Conservation (phyloP, 495 filamentous ascomycete species). For the Hypoxylon fragiforme region DNA sequence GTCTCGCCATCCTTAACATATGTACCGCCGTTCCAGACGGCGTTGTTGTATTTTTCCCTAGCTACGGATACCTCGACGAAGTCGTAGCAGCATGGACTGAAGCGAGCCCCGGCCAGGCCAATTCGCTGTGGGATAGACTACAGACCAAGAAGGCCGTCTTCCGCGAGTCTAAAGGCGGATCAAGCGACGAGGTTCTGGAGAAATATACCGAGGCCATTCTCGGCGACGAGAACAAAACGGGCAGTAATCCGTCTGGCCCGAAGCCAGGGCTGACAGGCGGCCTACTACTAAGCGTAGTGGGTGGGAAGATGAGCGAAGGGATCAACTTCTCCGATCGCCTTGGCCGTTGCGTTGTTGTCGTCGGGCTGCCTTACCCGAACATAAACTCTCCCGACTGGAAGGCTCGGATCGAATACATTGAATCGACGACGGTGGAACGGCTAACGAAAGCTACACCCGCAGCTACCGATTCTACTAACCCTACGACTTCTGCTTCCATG, state of each 20-base stretch:
- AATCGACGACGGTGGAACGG: slow-evolving; percentile 61
- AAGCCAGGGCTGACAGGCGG: slow-evolving; percentile 60
- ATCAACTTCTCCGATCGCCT: slow-evolving; percentile 97
- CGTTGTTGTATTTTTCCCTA: slow-evolving; percentile 95
- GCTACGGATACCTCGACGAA: slow-evolving; percentile 83
- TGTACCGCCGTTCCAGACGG: slow-evolving; percentile 81
- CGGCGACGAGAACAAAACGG: slow-evolving; percentile 1
- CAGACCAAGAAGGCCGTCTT: slow-evolving; percentile 67
- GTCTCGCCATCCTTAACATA: slow-evolving; percentile 69
- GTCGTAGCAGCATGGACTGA: slow-evolving; percentile 70
- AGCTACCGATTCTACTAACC: slow-evolving; percentile 40
- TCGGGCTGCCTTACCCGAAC: slow-evolving; percentile 93
- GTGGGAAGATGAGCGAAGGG: slow-evolving; percentile 91
- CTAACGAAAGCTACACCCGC: too few species aligned
- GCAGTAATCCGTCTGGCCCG: background rate
- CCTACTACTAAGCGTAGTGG: slow-evolving; percentile 89
- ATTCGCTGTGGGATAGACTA: slow-evolving; percentile 58
- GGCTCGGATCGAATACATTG: slow-evolving; percentile 84
- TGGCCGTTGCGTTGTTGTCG: slow-evolving; percentile 83
- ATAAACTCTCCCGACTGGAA: slow-evolving; percentile 88
- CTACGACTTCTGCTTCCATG: slow-evolving; percentile 42
- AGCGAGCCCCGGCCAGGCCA: slow-evolving; percentile 22
- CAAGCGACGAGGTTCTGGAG: slow-evolving; percentile 66
- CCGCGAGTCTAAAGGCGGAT: slow-evolving; percentile 63
- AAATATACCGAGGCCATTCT: slow-evolving; percentile 73